Conservation (phyloP, 768 basidiomycete genomes). For the Lentinula detonsa region DNA sequence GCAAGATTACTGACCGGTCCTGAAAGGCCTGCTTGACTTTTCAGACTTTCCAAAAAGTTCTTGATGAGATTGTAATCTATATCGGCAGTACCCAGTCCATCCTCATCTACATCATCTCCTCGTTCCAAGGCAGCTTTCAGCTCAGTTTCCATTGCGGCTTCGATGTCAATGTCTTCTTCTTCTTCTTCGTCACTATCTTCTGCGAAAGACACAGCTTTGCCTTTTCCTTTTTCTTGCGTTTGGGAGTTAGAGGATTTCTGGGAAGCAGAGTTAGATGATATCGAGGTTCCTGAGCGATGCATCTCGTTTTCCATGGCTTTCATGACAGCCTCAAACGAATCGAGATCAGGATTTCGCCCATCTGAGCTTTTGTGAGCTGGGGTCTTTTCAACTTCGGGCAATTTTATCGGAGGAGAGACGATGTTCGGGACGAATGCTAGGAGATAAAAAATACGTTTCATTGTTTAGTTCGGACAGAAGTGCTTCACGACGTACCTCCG, state of each 20-base stretch:
- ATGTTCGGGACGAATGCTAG: slow-evolving; percentile 54
- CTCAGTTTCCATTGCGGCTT: slow-evolving; percentile 88
- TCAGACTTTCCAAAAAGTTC: slow-evolving; percentile 96
- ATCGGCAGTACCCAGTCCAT: slow-evolving; percentile 36
- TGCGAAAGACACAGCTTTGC: slow-evolving; percentile 30
- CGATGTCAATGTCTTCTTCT: slow-evolving; percentile 59
- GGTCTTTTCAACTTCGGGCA: background rate
- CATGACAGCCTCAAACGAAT: slow-evolving; percentile 97
- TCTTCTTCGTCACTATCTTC: slow-evolving; percentile 27
- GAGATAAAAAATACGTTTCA: background rate
- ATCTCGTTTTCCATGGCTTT: slow-evolving; percentile 89
- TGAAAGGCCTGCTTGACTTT: slow-evolving; percentile 80
- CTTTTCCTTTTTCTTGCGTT: slow-evolving; percentile 19
- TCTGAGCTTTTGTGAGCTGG: background rate
- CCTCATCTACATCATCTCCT: slow-evolving; percentile 47
- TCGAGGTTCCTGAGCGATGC: slow-evolving; percentile 31
- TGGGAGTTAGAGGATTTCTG: slow-evolving; percentile 4
- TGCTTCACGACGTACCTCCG: slow-evolving; percentile 58
- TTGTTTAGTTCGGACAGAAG: background rate
- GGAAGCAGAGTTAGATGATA: slow-evolving; percentile 5
- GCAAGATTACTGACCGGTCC: slow-evolving; percentile 91
- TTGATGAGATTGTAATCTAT: slow-evolving; percentile 91
- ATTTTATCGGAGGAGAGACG: slow-evolving; percentile 1
- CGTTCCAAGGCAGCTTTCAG: slow-evolving; percentile 56
- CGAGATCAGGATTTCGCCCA: slow-evolving; percentile 59